Evolutionary conservation across 768 basidiomycete species (phyloP), one percentile per base, ranked within the genome.

Genomic region (Pleurotus platypus): DNA sequence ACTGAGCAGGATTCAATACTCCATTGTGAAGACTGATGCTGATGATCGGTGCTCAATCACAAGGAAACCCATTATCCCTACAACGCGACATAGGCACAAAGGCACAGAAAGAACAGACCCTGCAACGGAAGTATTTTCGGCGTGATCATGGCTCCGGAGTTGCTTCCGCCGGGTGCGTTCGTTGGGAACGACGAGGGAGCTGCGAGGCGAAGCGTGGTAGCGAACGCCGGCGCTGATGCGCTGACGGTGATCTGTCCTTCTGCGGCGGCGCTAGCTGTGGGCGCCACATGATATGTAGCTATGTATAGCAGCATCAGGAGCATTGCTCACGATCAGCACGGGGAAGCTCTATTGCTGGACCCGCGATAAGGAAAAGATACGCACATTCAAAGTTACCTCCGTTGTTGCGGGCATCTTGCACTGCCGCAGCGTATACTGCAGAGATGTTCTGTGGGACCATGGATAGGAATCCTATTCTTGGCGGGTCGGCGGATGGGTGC

Each of bases 381-480:
- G 57, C 58, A 75, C 76, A 63, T 58, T 73, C 71, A 48, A 78
- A 78, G 45, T 71, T 66, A 3, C 75, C 72, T 5, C 73, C 73
- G 55, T 73, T 71, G 11, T 62, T 66, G 37, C 66, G 39, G 1
- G 76, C 78, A 46, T 74, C 68, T 11, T 63, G 53, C 5, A 78
- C 72, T 5, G 75, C 76, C 22, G 72, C 64, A 20, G 57, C 57
- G 22, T 78, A 64, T n/a, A 75, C 63, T 11, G 66, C 64, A 35
- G 64, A 71, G 0, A 84, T 83, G 59, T 86, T 77, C 4, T 63
- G 26, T 11, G 86, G 85, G 7, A 89, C 83, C 1, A 74, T 83
- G 6, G 87, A 89, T 46, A 83, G 71, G 50, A 90, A 72, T 1
- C 87, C 88, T 3, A 90, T 80, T 0, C 85, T 81, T 0, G 88